These are phyloP conservation scores for Ensete ventricosum DNA, from an alignment of 176 grass and related monocot genomes.

Conservation along the genomic window DNA sequence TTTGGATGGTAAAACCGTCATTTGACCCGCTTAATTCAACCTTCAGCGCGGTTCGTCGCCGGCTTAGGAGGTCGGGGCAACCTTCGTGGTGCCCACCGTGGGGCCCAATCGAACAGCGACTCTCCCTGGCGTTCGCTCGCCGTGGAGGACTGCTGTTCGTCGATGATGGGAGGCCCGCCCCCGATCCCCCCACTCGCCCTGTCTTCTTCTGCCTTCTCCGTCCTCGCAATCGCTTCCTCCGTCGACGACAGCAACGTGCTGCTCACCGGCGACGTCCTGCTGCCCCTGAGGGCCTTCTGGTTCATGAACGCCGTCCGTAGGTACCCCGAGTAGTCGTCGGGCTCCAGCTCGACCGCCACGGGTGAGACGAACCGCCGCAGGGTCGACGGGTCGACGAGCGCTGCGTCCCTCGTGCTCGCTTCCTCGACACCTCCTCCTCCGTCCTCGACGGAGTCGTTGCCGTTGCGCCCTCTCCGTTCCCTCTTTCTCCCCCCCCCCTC, in stretches of 20 bases:
- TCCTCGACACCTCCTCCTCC: slow-evolving; percentile 17
- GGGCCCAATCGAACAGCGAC: no score
- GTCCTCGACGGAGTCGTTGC: background rate
- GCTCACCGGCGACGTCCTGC: background rate
- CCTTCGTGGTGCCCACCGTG: no score
- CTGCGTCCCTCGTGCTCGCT: slow-evolving; percentile 8
- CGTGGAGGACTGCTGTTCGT: no score
- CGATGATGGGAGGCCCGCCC: background rate
- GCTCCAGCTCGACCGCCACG: background rate
- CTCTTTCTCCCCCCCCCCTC: background rate
- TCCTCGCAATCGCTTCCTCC: no score
- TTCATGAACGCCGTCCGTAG: slow-evolving; percentile 19
- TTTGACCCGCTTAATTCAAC: no score
- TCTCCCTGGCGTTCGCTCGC: no score
- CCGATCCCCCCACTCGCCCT: background rate
- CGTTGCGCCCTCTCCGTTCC: background rate
- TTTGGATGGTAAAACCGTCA: no score
- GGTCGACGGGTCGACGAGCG: slow-evolving; percentile 3
- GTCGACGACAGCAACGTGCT: background rate
- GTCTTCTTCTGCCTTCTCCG: no score
- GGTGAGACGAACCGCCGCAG: slow-evolving; percentile 11
- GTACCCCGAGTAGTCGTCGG: slow-evolving; percentile 15
- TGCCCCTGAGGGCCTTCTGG: background rate
- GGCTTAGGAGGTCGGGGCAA: no score
- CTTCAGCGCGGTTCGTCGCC: no score